Base-by-base conservation (phyloP, 2,329 filamentous ascomycete genomes). In the Verticillium nonalfalfae region DNA sequence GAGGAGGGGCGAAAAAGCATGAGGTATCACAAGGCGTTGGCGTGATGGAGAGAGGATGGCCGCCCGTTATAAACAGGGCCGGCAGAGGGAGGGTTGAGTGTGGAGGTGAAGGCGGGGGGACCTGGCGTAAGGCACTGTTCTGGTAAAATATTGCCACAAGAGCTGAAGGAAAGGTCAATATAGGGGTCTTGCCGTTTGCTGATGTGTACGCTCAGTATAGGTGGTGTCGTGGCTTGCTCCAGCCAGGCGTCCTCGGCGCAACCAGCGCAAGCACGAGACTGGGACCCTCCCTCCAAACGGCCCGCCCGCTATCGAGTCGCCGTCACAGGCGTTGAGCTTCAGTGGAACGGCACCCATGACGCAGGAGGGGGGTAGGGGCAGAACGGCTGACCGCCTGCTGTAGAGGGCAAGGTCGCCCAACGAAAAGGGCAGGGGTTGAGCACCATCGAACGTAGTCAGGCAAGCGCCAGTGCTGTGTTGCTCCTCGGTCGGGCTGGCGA, bases 341-440 rank as follows among this genome's bases (percentile, higher is more conserved):
- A 21, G 45, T 18, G 45, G 45, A 10, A 52, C 18, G 26, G 45
- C 45, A 52, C 45, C 45, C 45, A 52, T 52, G 52, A 52, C 45
- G 45, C 45, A 52, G 58, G 55, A 55, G 63, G 58, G 61, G 58
- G 58, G 31, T 38, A 4, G n/a, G 39, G 60, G 64, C 57, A 63
- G 14, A 58, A 38, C 1, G 0, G 11, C 3, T 59, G 21, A 64
- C 64, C 64, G 64, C 64, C 9, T 65, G 13, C 64, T 11, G 0
- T 0, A 38, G 45, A 0, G 1, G 56, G 60, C 9, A 61, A 57
- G 56, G 62, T 60, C 58, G 57, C 64, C 58, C 64, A 65, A 65
- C 64, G 64, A 64, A 65, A 65, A 60, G 38, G n/a, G 59, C 64
- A 61, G 62, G 64, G 64, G 61, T 65, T 65, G 64, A 64, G 64